These are phyloP conservation scores for Sinapis alba DNA, from an alignment of 441 rosid species.

Conservation along the genomic window DNA sequence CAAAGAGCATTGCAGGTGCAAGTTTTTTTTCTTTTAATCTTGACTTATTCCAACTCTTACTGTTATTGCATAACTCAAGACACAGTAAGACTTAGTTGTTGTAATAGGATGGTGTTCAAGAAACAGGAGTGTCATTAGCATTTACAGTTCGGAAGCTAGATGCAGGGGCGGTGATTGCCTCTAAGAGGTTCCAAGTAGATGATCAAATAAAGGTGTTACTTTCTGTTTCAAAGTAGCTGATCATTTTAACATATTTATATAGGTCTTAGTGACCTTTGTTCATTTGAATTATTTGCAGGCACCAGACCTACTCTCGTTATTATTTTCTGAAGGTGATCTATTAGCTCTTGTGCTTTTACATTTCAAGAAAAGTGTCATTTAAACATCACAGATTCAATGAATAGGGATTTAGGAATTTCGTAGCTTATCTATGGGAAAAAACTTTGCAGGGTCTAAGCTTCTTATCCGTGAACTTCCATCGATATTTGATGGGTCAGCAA, in stretches of 20 bases:
- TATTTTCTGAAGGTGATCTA: slow-evolving; percentile 70
- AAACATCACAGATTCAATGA: background rate
- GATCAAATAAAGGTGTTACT: slow-evolving; percentile 73
- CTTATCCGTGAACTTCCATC: slow-evolving; percentile 73
- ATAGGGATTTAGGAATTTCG: background rate
- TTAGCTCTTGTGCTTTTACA: background rate
- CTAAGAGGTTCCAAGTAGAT: slow-evolving; percentile 58
- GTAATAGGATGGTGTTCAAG: slow-evolving; percentile 79
- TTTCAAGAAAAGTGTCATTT: background rate
- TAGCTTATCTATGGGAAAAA: background rate
- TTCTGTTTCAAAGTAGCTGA: background rate
- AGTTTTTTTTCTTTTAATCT: background rate
- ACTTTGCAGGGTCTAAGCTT: slow-evolving; percentile 78
- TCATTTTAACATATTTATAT: background rate
- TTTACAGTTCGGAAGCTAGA: slow-evolving; percentile 83
- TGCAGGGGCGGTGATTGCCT: slow-evolving; percentile 91
- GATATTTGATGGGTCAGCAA: slow-evolving; percentile 79
- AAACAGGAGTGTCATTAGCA: slow-evolving; percentile 92
- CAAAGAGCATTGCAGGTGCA: slow-evolving; percentile 86
- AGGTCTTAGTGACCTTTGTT: background rate
- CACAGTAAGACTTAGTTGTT: slow-evolving; percentile 33
- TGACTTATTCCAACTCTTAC: background rate
- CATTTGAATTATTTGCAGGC: slow-evolving; percentile 67
- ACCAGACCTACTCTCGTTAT: slow-evolving; percentile 70
- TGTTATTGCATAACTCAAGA: slow-evolving; percentile 3